Percentiles rank a stretch among this genome's conserved stretches.
phyloP scores from a whole-genome alignment of 2,329 filamentous ascomycete species.

The Alternaria tenuissima region DNA sequence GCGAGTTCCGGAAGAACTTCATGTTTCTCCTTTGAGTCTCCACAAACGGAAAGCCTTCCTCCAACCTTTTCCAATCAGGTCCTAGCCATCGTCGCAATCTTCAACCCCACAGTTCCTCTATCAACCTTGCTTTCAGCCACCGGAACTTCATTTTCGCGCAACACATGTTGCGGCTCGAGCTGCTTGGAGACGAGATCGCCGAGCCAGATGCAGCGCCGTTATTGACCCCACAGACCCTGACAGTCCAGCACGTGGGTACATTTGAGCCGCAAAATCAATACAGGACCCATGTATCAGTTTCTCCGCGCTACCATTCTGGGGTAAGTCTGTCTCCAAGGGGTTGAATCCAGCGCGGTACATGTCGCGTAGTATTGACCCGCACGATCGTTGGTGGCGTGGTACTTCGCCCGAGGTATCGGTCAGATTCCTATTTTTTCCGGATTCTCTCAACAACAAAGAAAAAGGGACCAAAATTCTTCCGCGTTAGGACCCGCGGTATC shows the following conservation, averaged over 20 bases:
- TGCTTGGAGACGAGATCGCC: conserved; percentile 1
- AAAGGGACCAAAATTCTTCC: conserved; percentile 2
- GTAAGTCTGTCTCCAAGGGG: not conserved
- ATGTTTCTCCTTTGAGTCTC: not conserved
- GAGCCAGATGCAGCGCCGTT: conserved; percentile 3
- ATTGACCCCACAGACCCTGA: not conserved
- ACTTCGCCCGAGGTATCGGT: conserved; percentile 21
- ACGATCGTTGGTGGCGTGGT: conserved; percentile 4
- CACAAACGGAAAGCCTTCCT: conserved; percentile 3
- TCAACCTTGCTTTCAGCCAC: conserved; percentile 3
- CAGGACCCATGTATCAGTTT: not conserved
- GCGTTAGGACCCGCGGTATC: not conserved
- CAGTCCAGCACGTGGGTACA: not conserved
- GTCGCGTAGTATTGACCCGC: conserved; percentile 15
- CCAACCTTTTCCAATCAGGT: not conserved
- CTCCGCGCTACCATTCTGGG: not conserved
- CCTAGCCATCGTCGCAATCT: not conserved
- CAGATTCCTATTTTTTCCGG: conserved; percentile 4
- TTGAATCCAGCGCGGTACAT: conserved; percentile 7
- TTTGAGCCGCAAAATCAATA: conserved; percentile 2
- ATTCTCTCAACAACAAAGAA: not conserved
- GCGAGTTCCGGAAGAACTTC: not conserved
- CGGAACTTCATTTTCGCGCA: conserved; percentile 6
- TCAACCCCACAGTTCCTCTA: not conserved
- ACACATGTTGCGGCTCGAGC: not conserved